Evolutionary conservation across 345 rosid species (phyloP).

Genomic region (Cardamine occulta): DNA sequence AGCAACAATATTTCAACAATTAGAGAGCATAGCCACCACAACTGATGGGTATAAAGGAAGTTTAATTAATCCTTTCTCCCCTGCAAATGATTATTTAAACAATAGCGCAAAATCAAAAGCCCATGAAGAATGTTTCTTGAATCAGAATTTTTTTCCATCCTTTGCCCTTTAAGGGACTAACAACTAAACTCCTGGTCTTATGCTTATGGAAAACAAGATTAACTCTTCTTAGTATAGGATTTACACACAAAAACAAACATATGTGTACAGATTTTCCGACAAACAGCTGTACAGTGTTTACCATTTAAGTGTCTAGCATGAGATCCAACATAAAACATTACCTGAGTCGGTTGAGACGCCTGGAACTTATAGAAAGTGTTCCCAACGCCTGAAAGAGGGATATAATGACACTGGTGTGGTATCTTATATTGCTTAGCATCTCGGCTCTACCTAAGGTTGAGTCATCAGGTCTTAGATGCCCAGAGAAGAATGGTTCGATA

Average conservation of each 20-base stretch:
- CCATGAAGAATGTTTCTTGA: slow-evolving; percentile 6
- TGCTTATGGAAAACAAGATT: neutral
- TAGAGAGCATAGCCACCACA: slow-evolving; percentile 22
- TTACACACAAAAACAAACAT: neutral
- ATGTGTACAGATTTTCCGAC: neutral
- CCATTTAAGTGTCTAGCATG: slow-evolving; percentile 16
- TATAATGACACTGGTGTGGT: slow-evolving; percentile 93
- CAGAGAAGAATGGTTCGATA: slow-evolving; percentile 96
- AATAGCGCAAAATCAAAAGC: neutral
- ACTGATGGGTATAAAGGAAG: slow-evolving; percentile 12
- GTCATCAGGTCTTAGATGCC: slow-evolving; percentile 83
- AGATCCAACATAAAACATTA: slow-evolving; percentile 45
- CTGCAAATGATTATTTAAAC: slow-evolving; percentile 1
- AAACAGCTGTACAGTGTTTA: slow-evolving; percentile 5
- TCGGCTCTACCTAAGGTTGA: slow-evolving; percentile 94
- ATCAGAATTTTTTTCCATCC: neutral
- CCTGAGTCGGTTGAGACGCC: slow-evolving; percentile 95
- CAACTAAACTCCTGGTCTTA: slow-evolving; percentile 3
- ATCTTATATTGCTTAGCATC: slow-evolving; percentile 99
- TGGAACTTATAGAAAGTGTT: slow-evolving; percentile 92
- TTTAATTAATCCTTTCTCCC: slow-evolving; percentile 1
- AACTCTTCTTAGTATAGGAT: neutral
- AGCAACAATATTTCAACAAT: slow-evolving; percentile 29
- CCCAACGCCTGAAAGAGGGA: slow-evolving; percentile 92
- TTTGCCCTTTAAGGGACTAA: neutral